Evolutionary conservation across 1,284 basidiomycete species (phyloP), one percentile per base, ranked within the genome.

Genomic region (Ustilago shanxiensis): DNA sequence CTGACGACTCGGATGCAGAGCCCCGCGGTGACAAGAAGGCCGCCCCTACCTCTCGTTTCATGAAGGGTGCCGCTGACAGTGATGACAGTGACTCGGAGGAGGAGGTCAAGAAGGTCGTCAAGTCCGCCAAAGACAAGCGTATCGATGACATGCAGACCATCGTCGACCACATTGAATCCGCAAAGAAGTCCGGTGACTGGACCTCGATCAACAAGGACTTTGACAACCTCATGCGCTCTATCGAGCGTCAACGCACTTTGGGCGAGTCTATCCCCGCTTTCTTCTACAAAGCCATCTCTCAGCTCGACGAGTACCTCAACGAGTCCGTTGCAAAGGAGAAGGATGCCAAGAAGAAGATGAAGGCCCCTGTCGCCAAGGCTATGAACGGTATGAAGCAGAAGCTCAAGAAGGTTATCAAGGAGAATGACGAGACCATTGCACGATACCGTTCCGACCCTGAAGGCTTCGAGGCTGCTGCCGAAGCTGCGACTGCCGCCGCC

Each of bases 351-450:
- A 98, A 98, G 88, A 99, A 98, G 89, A 95, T 97, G 92, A 96
- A 96, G 81, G 93, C 95, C 1, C 92, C 90, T 75, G 96, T 96
- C 85, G 93, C 95, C 54, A 95, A 94, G 86, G 95, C 95, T 1
- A 89, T 98, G 82, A 98, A 95, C 79, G 93, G 93, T 28, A 94
- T 98, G 91, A 98, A 95, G 88, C 95, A 98, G 88, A 98, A 96
- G 87, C 89, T 98, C 72, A 95, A 93, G 88, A 98, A 96, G 88
- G 90, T 92, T 33, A 85, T 89, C 70, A 97, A 95, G 87, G 97
- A 98, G 86, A 91, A 94, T 85, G 97, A 98, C 87, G 88, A 88
- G 41, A 91, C 93, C 73, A 87, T 98, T 57, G 91, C 91, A 82
- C 90, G 90, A 72, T 98, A 91, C 89, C 92, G 93, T 80, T 89